Evolutionary conservation across 805 yeast genomes (phyloP).

Genomic region (Yarrowia sp.): DNA sequence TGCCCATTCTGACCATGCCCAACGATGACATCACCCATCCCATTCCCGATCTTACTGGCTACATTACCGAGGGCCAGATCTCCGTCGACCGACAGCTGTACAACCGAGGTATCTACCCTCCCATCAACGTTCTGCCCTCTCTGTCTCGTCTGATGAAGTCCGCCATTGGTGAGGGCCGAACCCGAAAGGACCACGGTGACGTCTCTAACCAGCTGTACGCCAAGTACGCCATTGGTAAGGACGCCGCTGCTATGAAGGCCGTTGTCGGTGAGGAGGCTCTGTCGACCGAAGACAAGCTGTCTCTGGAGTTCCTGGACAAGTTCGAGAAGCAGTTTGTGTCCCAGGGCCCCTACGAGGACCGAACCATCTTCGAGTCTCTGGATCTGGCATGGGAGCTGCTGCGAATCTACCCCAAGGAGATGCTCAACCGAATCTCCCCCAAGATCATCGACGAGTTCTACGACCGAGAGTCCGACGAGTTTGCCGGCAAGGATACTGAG

Average conservation of each 20-base stretch:
- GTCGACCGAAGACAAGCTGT: slow-evolving; percentile 95
- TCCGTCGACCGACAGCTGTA: slow-evolving; percentile 94
- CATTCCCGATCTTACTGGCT: slow-evolving; percentile 99
- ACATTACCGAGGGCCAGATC: slow-evolving; percentile 99
- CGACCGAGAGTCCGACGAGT: slow-evolving; percentile 75
- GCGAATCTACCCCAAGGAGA: slow-evolving; percentile 98
- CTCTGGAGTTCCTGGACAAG: slow-evolving; percentile 96
- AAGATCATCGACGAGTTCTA: slow-evolving; percentile 95
- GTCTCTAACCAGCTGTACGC: slow-evolving; percentile 99
- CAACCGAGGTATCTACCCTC: slow-evolving; percentile 98
- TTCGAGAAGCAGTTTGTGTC: slow-evolving; percentile 94
- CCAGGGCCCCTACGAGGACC: slow-evolving; percentile 97
- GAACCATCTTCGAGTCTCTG: slow-evolving; percentile 91
- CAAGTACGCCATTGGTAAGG: slow-evolving; percentile 99
- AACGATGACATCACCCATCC: slow-evolving; percentile 99
- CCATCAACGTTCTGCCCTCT: slow-evolving; percentile 97
- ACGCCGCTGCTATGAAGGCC: slow-evolving; percentile 99
- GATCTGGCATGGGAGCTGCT: slow-evolving; percentile 98
- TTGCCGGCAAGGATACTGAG: slow-evolving; percentile 44
- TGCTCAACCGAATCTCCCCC: slow-evolving; percentile 98
- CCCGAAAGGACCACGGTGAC: slow-evolving; percentile 99
- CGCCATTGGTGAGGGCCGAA: slow-evolving; percentile 99
- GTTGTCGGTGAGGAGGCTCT: slow-evolving; percentile 99
- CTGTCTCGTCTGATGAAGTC: slow-evolving; percentile 98
- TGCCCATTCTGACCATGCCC: slow-evolving; percentile 99